These are phyloP conservation scores for Myriangium duriaei DNA, from an alignment of 2,329 filamentous ascomycete species.

Conservation along the genomic window DNA sequence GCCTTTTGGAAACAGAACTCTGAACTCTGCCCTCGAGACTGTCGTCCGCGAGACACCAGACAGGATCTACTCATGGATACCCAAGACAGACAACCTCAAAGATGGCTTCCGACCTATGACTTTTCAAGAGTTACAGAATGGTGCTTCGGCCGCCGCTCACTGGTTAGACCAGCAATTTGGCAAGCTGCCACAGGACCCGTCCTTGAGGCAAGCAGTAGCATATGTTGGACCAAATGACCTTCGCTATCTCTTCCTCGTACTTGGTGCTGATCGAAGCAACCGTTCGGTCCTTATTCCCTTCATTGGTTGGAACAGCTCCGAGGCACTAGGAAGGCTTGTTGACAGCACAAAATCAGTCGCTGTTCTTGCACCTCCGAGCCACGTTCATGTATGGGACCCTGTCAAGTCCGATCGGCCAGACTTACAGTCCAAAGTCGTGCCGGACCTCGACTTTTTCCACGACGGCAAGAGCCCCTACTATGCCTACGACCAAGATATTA, in stretches of 20 bases:
- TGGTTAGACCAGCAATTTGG: slow-evolving; percentile 13
- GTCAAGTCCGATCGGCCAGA: not conserved
- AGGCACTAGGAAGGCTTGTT: slow-evolving; percentile 11
- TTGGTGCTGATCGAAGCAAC: slow-evolving; percentile 11
- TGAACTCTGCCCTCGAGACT: not conserved
- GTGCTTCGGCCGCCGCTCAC: slow-evolving; percentile 10
- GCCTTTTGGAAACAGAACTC: not conserved
- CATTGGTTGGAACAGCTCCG: slow-evolving; percentile 10
- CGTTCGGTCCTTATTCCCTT: slow-evolving; percentile 7
- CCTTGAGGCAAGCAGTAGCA: slow-evolving; percentile 6
- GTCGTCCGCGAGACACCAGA: not conserved
- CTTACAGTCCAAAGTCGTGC: slow-evolving; percentile 7
- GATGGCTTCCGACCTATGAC: slow-evolving; percentile 12
- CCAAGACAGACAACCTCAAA: not conserved
- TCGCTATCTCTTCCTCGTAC: slow-evolving; percentile 10
- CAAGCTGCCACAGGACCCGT: not conserved
- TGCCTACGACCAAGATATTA: not conserved
- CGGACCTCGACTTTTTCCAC: slow-evolving; percentile 8
- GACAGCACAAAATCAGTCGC: slow-evolving; percentile 3
- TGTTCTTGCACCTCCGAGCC: slow-evolving; percentile 4
- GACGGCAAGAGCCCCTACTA: not conserved
- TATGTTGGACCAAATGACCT: slow-evolving; percentile 13
- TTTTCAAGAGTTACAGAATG: slow-evolving; percentile 10
- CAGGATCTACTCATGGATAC: not conserved
- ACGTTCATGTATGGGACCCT: slow-evolving; percentile 6